These are phyloP conservation scores for Tanozyma kutaoensis DNA, from an alignment of 805 yeast genomes.

Conservation along the genomic window DNA sequence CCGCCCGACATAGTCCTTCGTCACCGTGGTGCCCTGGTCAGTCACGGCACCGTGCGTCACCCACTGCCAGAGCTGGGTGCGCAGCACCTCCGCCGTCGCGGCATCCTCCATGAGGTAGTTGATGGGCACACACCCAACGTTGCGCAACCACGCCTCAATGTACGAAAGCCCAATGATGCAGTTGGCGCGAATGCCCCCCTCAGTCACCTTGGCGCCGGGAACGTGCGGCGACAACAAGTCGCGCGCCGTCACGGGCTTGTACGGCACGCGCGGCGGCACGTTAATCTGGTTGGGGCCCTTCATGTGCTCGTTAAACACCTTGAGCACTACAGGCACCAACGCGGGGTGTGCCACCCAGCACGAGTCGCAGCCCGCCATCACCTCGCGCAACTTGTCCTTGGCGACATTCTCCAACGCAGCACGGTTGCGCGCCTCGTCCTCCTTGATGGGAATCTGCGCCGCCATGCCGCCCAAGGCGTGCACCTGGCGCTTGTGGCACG, in stretches of 20 bases:
- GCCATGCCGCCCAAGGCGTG: conserved; percentile 92
- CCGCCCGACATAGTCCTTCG: conserved; percentile 43
- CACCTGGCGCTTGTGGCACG: conserved; percentile 67
- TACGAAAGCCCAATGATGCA: conserved; percentile 66
- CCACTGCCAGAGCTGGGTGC: conserved; percentile 79
- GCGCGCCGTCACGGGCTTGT: conserved; percentile 42
- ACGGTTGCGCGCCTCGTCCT: conserved; percentile 48
- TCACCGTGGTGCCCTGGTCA: conserved; percentile 44
- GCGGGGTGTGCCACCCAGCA: conserved; percentile 90
- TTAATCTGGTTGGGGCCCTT: conserved; percentile 73
- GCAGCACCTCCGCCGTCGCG: conserved; percentile 79
- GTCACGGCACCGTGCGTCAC: conserved; percentile 54
- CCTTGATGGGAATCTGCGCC: conserved; percentile 72
- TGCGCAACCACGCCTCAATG: conserved; percentile 80
- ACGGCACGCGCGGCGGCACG: conserved; percentile 32
- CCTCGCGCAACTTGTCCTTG: conserved; percentile 67
- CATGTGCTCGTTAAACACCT: conserved; percentile 64
- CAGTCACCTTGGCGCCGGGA: conserved; percentile 50
- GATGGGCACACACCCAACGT: conserved; percentile 77
- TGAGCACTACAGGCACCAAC: conserved; percentile 57
- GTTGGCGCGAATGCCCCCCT: conserved; percentile 57
- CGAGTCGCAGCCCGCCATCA: conserved; percentile 71
- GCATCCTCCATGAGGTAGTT: conserved; percentile 84
- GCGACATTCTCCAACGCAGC: conserved; percentile 62
- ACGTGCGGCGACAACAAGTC: conserved; percentile 55